Conservation (phyloP, 441 rosid species). For the Lepidium campestre region DNA sequence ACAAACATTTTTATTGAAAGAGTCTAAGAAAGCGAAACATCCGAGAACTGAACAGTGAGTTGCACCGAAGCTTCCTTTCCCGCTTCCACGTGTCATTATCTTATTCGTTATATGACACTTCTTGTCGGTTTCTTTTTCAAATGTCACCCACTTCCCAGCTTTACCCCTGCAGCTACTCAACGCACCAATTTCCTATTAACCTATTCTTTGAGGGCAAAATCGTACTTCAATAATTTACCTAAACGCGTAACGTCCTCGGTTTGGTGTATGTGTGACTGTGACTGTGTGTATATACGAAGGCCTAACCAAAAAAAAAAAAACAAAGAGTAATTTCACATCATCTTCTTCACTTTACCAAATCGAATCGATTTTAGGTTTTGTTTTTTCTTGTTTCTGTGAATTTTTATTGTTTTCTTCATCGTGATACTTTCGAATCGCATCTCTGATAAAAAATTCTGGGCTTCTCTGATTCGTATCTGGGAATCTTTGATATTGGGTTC, state of each 20-base stretch:
- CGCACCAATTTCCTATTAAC: background rate
- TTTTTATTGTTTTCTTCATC: background rate
- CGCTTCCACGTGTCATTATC: background rate
- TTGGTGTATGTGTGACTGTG: background rate
- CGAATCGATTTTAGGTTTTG: slow-evolving; percentile 12
- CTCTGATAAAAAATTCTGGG: background rate
- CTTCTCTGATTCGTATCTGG: background rate
- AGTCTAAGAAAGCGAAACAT: background rate
- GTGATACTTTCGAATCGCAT: slow-evolving; percentile 22
- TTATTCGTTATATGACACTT: slow-evolving; percentile 10
- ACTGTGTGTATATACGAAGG: background rate
- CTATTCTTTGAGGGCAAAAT: background rate
- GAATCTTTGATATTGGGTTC: background rate
- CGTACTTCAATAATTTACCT: background rate
- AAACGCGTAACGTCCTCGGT: slow-evolving; percentile 12
- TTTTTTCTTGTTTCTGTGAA: background rate
- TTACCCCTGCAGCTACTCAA: background rate
- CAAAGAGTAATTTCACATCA: background rate
- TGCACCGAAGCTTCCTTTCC: slow-evolving; percentile 17
- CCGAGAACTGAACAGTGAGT: slow-evolving; percentile 5
- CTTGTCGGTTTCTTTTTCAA: background rate
- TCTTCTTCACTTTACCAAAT: slow-evolving; percentile 30
- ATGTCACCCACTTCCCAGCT: background rate
- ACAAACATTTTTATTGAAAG: background rate
- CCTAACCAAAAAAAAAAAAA: background rate